These are phyloP conservation scores for Cystobasidiaceae sp. DNA, from an alignment of 1,284 basidiomycete genomes.

Conservation along the genomic window DNA sequence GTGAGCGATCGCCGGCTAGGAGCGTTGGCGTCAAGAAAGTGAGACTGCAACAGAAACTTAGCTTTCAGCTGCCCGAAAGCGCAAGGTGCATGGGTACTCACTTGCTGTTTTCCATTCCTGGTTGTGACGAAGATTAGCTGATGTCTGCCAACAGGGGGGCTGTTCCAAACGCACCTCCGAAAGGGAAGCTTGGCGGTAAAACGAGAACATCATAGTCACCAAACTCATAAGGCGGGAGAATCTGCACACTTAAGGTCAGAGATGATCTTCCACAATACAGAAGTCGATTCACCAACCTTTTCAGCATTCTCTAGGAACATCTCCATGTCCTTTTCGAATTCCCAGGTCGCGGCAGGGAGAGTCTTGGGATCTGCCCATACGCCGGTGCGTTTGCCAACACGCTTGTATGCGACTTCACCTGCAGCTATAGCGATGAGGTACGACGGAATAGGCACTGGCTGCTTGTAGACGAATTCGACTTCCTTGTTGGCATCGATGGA, in stretches of 20 bases:
- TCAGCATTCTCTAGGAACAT: slow-evolving; percentile 76
- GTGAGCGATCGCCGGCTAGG: slow-evolving; percentile 60
- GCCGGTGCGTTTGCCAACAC: slow-evolving; percentile 53
- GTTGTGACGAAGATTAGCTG: slow-evolving; percentile 50
- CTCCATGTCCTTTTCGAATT: slow-evolving; percentile 78
- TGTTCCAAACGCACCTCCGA: slow-evolving; percentile 46
- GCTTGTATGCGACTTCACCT: slow-evolving; percentile 58
- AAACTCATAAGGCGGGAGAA: slow-evolving; percentile 68
- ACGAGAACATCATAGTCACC: slow-evolving; percentile 87
- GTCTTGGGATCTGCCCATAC: slow-evolving; percentile 84
- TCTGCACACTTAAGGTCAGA: slow-evolving; percentile 46
- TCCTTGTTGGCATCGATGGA: slow-evolving; percentile 47
- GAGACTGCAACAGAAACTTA: background rate
- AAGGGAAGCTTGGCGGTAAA: slow-evolving; percentile 91
- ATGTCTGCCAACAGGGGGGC: background rate
- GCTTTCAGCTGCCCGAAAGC: background rate
- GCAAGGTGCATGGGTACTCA: slow-evolving; percentile 43
- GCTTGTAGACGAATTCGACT: slow-evolving; percentile 55
- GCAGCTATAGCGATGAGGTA: slow-evolving; percentile 78
- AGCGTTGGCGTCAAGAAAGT: slow-evolving; percentile 75
- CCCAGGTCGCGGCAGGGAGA: slow-evolving; percentile 74
- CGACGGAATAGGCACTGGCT: slow-evolving; percentile 77
- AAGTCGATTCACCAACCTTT: slow-evolving; percentile 39
- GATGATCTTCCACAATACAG: too few relatives aligned
- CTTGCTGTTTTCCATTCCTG: slow-evolving; percentile 70